Evolutionary conservation across 2,329 filamentous ascomycete genomes (phyloP).

Genomic region (Epichloe gansuensis): DNA sequence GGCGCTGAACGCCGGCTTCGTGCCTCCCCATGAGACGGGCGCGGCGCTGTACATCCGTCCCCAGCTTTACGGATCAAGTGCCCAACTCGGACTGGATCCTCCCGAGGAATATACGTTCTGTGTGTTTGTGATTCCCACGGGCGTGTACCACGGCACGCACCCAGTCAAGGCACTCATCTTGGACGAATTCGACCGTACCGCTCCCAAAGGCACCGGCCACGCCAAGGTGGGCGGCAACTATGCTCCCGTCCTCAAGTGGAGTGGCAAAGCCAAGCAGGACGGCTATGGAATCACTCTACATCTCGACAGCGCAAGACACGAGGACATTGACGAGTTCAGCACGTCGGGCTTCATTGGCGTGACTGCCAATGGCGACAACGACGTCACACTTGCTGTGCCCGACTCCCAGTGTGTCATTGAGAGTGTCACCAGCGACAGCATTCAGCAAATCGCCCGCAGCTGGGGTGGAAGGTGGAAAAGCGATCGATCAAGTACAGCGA

Average conservation of each 20-base stretch:
- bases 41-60: constrained; percentile 90
- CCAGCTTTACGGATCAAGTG: constrained; percentile 73
- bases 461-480: constrained; percentile 75
- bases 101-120: constrained; percentile 88
- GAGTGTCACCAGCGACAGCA: constrained; percentile 70
- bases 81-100: constrained; percentile 74
- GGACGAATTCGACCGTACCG: constrained; percentile 85
- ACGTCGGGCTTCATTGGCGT: constrained; percentile 89
- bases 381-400: constrained; percentile 69
- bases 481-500: constrained; percentile 54
- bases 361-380: constrained; percentile 39
- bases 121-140: constrained; percentile 83
- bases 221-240: constrained; percentile 98
- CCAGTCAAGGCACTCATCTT: constrained; percentile 81
- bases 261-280: constrained; percentile 63
- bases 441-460: constrained; percentile 61
- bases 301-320: constrained; percentile 71
- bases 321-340: constrained; percentile 89
- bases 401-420: constrained; percentile 81
- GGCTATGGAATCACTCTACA: constrained; percentile 94
- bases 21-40: constrained; percentile 79
- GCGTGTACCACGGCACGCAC: constrained; percentile 83
- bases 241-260: constrained; percentile 79
- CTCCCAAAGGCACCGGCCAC: constrained; percentile 79
- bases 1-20: constrained; percentile 76